phyloP scores from a whole-genome alignment of 169 alveolate genomes.

The Babesia divergens region DNA sequence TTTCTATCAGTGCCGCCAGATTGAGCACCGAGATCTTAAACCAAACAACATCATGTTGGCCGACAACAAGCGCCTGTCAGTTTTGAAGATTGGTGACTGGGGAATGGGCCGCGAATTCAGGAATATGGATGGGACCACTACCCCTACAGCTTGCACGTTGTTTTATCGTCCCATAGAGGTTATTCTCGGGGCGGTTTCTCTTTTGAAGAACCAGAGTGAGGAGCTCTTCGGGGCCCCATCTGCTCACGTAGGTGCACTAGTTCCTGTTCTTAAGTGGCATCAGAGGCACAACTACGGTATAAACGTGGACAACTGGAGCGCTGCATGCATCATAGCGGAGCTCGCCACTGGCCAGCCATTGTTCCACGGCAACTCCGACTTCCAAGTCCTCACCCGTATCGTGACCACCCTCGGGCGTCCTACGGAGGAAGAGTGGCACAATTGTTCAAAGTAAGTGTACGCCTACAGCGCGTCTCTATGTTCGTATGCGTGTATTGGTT shows the following conservation, averaged over 20 bases:
- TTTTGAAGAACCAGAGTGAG: not conserved
- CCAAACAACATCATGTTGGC: slow-evolving; percentile 88
- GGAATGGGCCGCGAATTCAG: slow-evolving; percentile 86
- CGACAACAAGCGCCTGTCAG: slow-evolving; percentile 54
- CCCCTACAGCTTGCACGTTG: slow-evolving; percentile 87
- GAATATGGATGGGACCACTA: slow-evolving; percentile 77
- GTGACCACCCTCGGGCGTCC: slow-evolving; percentile 82
- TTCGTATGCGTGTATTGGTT: not conserved
- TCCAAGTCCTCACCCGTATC: slow-evolving; percentile 76
- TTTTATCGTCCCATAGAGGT: slow-evolving; percentile 86
- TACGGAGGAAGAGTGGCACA: slow-evolving; percentile 80
- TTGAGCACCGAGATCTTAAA: slow-evolving; percentile 86
- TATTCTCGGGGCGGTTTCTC: slow-evolving; percentile 42
- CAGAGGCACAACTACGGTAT: slow-evolving; percentile 73
- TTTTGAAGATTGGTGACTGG: slow-evolving; percentile 87
- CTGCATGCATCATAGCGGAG: slow-evolving; percentile 87
- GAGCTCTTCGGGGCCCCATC: not conserved
- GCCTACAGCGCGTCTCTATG: no score
- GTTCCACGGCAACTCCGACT: slow-evolving; percentile 85
- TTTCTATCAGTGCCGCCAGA: slow-evolving; percentile 26
- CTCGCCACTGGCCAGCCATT: slow-evolving; percentile 83
- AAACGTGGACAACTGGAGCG: slow-evolving; percentile 85
- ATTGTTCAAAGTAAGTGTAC: slow-evolving; percentile 73
- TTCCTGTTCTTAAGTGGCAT: not conserved
- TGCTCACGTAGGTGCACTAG: slow-evolving; percentile 13